Evolutionary conservation across 495 filamentous ascomycete genomes (phyloP).

Genomic region (Lepidopterella palustris): DNA sequence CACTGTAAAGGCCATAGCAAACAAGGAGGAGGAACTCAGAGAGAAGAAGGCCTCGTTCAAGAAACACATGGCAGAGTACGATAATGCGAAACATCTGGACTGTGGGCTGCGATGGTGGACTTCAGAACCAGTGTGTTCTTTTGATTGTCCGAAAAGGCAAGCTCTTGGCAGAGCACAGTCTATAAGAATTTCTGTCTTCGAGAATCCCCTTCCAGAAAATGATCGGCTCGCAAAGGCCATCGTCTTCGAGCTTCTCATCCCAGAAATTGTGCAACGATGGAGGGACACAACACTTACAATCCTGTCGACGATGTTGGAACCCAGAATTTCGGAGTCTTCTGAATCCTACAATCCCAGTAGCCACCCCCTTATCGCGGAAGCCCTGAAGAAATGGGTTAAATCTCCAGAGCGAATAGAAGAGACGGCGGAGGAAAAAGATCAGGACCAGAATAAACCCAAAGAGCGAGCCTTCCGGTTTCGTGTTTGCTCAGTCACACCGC

Average conservation of each 20-base stretch:
- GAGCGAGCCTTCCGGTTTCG: no score
- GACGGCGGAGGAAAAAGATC: no score
- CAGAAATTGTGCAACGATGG: not conserved
- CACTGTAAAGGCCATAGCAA: conserved; percentile 33
- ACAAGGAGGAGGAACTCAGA: conserved; percentile 28
- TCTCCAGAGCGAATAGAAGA: no score
- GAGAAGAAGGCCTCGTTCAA: conserved; percentile 43
- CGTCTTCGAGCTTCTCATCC: not conserved
- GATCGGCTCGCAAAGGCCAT: not conserved
- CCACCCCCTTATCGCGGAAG: no score
- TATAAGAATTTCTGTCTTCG: no score
- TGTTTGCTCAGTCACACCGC: no score
- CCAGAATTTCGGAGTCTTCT: no score
- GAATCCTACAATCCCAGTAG: no score
- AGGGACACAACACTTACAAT: not conserved
- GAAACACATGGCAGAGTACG: conserved; percentile 32
- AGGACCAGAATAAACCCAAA: no score
- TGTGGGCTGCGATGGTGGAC: no score
- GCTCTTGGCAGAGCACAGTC: not conserved
- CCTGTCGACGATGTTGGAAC: not conserved
- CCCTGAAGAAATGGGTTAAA: no score
- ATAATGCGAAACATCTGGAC: not conserved
- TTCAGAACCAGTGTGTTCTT: not conserved
- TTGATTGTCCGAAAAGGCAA: not conserved
- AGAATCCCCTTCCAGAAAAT: not conserved